Evolutionary conservation across 768 basidiomycete species (phyloP).

Genomic region (Russula vinacea): DNA sequence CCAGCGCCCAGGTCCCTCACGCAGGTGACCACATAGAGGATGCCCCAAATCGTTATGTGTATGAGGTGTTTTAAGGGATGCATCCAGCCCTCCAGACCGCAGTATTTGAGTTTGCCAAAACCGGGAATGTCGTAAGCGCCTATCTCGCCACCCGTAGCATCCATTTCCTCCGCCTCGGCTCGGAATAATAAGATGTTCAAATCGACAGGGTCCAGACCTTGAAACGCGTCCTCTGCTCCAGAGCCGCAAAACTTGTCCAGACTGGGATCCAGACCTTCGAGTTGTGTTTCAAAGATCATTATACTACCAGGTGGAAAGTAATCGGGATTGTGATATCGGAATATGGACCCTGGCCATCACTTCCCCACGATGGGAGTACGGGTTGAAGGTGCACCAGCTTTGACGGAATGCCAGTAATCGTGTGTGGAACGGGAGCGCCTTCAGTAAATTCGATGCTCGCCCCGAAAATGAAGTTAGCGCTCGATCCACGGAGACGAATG

Average conservation of each 20-base stretch:
- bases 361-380: constrained; percentile 56
- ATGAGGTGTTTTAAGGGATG: constrained; percentile 78
- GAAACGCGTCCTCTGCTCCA: constrained; percentile 71
- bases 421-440: constrained; percentile 49
- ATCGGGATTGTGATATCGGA: constrained; percentile 77
- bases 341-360: constrained; percentile 65
- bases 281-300: constrained; percentile 86
- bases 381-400: constrained; percentile 61
- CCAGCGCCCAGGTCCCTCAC: constrained; percentile 87
- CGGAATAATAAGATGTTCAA: constrained; percentile 86
- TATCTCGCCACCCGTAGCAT: constrained; percentile 78
- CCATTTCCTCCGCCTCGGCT: constrained; percentile 86
- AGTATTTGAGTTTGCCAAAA: constrained; percentile 75
- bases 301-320: constrained; percentile 94
- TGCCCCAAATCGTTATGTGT: constrained; percentile 91
- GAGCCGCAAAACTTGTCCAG: constrained; percentile 73
- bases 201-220: constrained; percentile 74
- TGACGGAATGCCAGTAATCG: constrained; percentile 69
- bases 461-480: constrained; percentile 77
- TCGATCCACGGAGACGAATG: constrained; percentile 77
- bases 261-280: constrained; percentile 64
- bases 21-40: constrained; percentile 80
- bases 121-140: constrained; percentile 82
- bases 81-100: constrained; percentile 98
- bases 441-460: constrained; percentile 66